These are phyloP conservation scores for Aspergillus costaricaensis DNA, from an alignment of 2,329 filamentous ascomycete species.

Conservation along the genomic window DNA sequence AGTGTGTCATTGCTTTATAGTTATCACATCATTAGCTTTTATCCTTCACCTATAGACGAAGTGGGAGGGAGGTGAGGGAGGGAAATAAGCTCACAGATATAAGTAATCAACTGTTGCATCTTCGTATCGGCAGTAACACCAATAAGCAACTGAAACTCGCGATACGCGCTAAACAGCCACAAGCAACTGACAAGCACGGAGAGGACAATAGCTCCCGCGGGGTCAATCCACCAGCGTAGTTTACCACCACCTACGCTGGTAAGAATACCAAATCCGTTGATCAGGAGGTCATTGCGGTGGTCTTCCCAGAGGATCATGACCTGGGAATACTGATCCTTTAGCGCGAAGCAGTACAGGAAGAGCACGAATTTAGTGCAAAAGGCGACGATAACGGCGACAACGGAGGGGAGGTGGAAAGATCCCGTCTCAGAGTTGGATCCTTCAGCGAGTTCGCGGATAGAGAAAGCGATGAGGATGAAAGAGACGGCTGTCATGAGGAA, in stretches of 20 bases:
- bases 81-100: conserved; percentile 65
- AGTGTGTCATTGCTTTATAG: conserved; percentile 73
- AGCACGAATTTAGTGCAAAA: conserved; percentile 80
- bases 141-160: conserved; percentile 87
- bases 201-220: conserved; percentile 82
- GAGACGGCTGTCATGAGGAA: conserved; percentile 95
- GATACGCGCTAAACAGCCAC: conserved; percentile 83
- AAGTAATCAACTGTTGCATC: conserved; percentile 91
- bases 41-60: neutral
- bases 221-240: conserved; percentile 92
- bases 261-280: conserved; percentile 90
- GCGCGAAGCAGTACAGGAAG: conserved; percentile 88
- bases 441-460: conserved; percentile 67
- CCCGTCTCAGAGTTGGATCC: conserved; percentile 55
- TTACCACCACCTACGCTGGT: conserved; percentile 90
- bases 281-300: conserved; percentile 93
- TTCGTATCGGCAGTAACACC: conserved; percentile 83
- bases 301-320: conserved; percentile 94
- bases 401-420: conserved; percentile 74
- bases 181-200: conserved; percentile 75
- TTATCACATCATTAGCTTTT: neutral
- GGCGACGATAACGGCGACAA: conserved; percentile 81
- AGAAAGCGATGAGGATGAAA: conserved; percentile 88
- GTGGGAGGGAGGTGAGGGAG: neutral
- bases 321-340: conserved; percentile 89